These are phyloP conservation scores for Candida boleticola DNA, from an alignment of 805 yeast species.

Conservation along the genomic window DNA sequence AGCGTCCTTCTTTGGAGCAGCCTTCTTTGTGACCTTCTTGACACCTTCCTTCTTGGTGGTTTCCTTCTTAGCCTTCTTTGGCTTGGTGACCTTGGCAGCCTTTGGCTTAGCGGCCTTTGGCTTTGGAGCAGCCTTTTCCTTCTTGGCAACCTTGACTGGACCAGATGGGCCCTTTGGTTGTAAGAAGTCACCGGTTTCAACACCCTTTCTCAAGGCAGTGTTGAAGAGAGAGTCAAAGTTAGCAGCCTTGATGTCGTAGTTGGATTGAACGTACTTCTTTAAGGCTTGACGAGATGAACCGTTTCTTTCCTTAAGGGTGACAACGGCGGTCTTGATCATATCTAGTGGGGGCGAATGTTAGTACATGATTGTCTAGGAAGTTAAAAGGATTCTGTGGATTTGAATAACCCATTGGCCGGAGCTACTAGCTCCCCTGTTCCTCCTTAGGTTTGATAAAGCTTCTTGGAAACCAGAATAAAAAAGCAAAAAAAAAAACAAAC, in stretches of 20 bases:
- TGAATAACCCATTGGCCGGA: no score
- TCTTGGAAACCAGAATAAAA: no score
- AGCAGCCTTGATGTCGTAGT: conserved; percentile 54
- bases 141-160: conserved; percentile 66
- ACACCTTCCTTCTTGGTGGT: conserved; percentile 22
- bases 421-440: no score
- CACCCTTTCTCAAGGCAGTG: conserved; percentile 76
- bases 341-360: conserved; percentile 29
- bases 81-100: conserved; percentile 17
- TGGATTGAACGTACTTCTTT: conserved; percentile 74
- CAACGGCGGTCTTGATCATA: conserved; percentile 66
- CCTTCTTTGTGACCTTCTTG: conserved; percentile 21
- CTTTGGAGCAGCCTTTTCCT: conserved; percentile 28
- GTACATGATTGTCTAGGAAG: neutral
- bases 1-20: conserved; percentile 25
- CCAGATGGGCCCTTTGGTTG: conserved; percentile 94
- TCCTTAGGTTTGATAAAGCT: no score
- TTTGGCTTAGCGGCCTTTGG: conserved; percentile 11
- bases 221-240: conserved; percentile 78
- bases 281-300: conserved; percentile 87
- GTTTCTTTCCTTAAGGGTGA: conserved; percentile 71
- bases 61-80: conserved; percentile 20
- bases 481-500: no score
- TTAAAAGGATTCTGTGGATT: neutral
- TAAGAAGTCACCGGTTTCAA: conserved; percentile 66